Base-by-base conservation (phyloP, 768 basidiomycete genomes). In the Termitomyces sp. region DNA sequence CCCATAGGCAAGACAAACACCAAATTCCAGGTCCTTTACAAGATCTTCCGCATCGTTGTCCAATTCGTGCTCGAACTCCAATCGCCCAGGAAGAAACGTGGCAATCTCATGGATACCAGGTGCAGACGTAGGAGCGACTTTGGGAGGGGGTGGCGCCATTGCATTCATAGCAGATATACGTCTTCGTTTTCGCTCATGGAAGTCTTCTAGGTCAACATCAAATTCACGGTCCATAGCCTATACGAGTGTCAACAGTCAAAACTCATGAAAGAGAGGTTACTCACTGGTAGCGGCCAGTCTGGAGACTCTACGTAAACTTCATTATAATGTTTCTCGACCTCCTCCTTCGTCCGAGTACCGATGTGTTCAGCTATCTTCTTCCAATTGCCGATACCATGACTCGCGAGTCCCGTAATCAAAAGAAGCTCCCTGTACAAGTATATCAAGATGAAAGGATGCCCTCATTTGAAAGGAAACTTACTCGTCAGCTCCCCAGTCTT, bases 401-500 rank as follows among this genome's bases (percentile, higher is more conserved):
- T 81, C 7, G 91, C 84, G 36, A 95, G 87, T 35, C 95, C 97
- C 58, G 96, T 94, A 49, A 98, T 78, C 18, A 99, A 78, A 7
- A 96, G 78, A 2, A 98, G 80, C 71, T 99, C 96, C 76, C 94
- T 96, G 66, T 28, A 55, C n/a, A 33, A 20, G 18, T 62, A 65
- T 55, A 42, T 54, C 51, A 48, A 38, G 3, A 33, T 36, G 45
- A 46, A 51, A 36, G 28, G 55, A 2, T 46, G 35, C 44, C 39
- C 18, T 11, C 5, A 2, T 39, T 40, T 16, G 7, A 24, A 52
- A 56, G 44, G 2, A 78, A 22, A 28, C 88, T 74, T 67, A 94
- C 93, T 99, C 96, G 73, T 98, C 96, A 9, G 96, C 96, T 42
- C 95, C 96, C 97, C 96, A 98, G 72, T 96, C 94, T 59, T 90